Evolutionary conservation across 1,284 basidiomycete species (phyloP).

Genomic region (Heterobasidion irregulare): DNA sequence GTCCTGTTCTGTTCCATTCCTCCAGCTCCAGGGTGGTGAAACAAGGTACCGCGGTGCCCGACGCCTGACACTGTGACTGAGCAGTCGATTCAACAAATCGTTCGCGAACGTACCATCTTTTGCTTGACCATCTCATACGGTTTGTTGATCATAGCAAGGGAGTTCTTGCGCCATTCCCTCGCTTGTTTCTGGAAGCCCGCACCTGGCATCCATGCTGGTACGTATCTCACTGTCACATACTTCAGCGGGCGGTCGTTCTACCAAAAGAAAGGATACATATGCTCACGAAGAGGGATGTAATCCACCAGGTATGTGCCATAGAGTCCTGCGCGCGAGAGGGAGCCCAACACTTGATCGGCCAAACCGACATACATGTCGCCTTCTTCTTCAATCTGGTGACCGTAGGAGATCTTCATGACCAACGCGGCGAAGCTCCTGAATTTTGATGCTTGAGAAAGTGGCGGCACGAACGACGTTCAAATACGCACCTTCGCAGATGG

Average conservation of each 20-base stretch:
- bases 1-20: neutral
- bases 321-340: neutral
- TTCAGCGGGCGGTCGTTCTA: neutral
- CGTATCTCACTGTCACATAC: conserved; percentile 20
- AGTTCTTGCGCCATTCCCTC: conserved; percentile 18
- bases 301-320: neutral
- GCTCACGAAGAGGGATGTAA: neutral
- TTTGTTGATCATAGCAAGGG: conserved; percentile 4
- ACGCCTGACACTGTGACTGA: neutral
- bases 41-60: neutral
- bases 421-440: neutral
- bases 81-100: neutral
- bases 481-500: neutral
- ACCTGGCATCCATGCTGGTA: conserved; percentile 34
- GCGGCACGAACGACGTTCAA: neutral
- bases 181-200: conserved; percentile 36
- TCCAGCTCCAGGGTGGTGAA: neutral
- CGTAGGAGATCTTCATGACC: neutral
- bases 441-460: neutral
- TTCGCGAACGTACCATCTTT: neutral
- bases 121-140: neutral
- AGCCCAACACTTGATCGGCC: neutral
- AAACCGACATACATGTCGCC: neutral
- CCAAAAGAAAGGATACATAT: neutral
- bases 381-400: neutral